These are phyloP conservation scores for Macrocystidia cucumis DNA, from an alignment of 1,284 basidiomycete species.

Conservation along the genomic window DNA sequence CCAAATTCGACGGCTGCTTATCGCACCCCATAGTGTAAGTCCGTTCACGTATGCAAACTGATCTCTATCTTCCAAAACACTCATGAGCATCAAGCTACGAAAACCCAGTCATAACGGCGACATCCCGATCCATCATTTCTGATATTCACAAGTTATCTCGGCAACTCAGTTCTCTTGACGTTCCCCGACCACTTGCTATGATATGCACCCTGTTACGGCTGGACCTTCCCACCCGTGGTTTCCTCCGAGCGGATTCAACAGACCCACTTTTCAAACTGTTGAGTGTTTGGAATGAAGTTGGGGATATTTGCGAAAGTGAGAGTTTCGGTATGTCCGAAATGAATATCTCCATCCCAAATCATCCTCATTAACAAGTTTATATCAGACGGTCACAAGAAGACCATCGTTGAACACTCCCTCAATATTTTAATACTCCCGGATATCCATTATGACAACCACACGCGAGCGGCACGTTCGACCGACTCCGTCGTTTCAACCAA, in stretches of 20 bases:
- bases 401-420: constrained; percentile 63
- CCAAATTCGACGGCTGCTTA: constrained; percentile 6
- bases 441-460: constrained; percentile 32
- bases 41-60: constrained; percentile 4
- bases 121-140: constrained; percentile 58
- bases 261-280: constrained; percentile 49
- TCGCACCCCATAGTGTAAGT: constrained; percentile 22
- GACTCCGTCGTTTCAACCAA: constrained; percentile 23
- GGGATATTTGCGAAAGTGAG: constrained; percentile 66
- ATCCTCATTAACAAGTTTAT: constrained; percentile 4
- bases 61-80: constrained; percentile 3
- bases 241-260: constrained; percentile 21
- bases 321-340: constrained; percentile 52
- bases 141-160: constrained; percentile 58
- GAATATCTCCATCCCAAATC: neutral
- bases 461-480: constrained; percentile 18
- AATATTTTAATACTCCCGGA: constrained; percentile 50
- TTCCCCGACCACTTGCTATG: constrained; percentile 57
- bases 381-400: constrained; percentile 61
- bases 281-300: constrained; percentile 64
- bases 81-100: constrained; percentile 55
- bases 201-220: constrained; percentile 47
- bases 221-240: constrained; percentile 22
- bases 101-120: constrained; percentile 67
- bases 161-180: constrained; percentile 47